Conservation (phyloP, 371 early-diverging fungal genomes). For the Entomophthora muscae region DNA sequence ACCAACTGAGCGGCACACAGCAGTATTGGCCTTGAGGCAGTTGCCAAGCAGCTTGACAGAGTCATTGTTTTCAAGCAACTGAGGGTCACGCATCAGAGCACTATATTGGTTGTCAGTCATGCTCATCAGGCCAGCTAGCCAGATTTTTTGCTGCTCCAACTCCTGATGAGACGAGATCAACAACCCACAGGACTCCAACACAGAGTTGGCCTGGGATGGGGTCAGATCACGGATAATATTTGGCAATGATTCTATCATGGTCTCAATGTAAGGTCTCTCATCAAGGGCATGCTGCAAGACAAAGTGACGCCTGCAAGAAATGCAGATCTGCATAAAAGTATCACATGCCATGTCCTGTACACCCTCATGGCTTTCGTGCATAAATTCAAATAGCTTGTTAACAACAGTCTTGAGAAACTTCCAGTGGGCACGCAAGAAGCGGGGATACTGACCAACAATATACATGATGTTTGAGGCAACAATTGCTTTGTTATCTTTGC, state of each 20-base stretch:
- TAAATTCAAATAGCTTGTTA: constrained; percentile 99
- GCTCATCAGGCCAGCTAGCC: constrained; percentile 26
- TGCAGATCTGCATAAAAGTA: constrained; percentile 96
- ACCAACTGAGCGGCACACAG: constrained; percentile 79
- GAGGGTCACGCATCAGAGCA: constrained; percentile 73
- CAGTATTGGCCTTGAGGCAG: constrained; percentile 86
- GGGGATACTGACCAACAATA: constrained; percentile 97
- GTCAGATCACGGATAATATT: constrained; percentile 71
- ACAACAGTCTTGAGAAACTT: constrained; percentile 99
- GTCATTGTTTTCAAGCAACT: constrained; percentile 54
- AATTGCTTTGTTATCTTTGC: constrained; percentile 98
- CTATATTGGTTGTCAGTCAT: constrained; percentile 15
- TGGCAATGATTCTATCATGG: constrained; percentile 62
- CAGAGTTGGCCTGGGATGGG: constrained; percentile 85
- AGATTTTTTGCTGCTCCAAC: constrained; percentile 42
- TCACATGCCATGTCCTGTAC: constrained; percentile 99
- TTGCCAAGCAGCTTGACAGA: constrained; percentile 74
- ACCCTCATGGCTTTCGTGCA: constrained; percentile 99
- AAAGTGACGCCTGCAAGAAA: constrained; percentile 93
- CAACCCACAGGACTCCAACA: constrained; percentile 92
- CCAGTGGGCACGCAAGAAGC: constrained; percentile 97
- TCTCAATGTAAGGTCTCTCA: constrained; percentile 86
- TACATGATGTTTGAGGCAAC: constrained; percentile 99
- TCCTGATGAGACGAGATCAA: constrained; percentile 85
- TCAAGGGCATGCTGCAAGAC: constrained; percentile 61